These are phyloP conservation scores for Purpureocillium takamizusanense DNA, from an alignment of 2,329 filamentous ascomycete genomes.

Conservation along the genomic window DNA sequence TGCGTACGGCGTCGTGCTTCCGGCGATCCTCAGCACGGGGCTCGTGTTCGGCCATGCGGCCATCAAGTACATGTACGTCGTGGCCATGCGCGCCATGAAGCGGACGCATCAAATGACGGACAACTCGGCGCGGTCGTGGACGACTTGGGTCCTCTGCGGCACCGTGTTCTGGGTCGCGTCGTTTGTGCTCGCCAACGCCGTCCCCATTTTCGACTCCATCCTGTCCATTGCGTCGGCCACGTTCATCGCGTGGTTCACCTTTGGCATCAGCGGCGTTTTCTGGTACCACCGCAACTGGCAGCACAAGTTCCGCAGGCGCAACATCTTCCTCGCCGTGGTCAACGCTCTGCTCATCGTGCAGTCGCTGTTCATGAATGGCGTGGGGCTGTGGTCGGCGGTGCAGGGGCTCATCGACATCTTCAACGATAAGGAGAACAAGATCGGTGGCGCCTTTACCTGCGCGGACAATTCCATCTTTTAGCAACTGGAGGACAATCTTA, in stretches of 20 bases:
- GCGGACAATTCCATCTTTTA: constrained; percentile 24
- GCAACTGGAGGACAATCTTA: neutral
- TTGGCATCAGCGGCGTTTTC: constrained; percentile 24
- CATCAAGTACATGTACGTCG: constrained; percentile 23
- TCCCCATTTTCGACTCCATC: constrained; percentile 28
- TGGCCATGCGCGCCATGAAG: constrained; percentile 22
- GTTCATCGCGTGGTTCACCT: constrained; percentile 27
- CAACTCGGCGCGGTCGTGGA: constrained; percentile 23
- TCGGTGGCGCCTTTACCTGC: constrained; percentile 23
- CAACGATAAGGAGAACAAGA: constrained; percentile 11
- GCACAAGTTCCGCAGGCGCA: constrained; percentile 3
- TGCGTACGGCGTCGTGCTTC: constrained; percentile 20
- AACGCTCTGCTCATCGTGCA: constrained; percentile 21
- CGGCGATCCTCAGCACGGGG: constrained; percentile 19
- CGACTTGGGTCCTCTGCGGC: constrained; percentile 22
- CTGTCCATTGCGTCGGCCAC: constrained; percentile 25
- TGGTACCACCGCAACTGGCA: constrained; percentile 28
- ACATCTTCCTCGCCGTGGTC: constrained; percentile 1
- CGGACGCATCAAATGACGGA: constrained; percentile 21
- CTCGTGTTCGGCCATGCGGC: constrained; percentile 22
- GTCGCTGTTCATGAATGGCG: constrained; percentile 24
- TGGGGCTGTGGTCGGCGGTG: constrained; percentile 24
- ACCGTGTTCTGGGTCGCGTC: constrained; percentile 23
- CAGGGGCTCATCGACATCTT: constrained; percentile 21
- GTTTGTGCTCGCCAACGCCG: constrained; percentile 25